Base-by-base conservation (phyloP, 306 rosid species). In the Fragaria vesca region DNA sequence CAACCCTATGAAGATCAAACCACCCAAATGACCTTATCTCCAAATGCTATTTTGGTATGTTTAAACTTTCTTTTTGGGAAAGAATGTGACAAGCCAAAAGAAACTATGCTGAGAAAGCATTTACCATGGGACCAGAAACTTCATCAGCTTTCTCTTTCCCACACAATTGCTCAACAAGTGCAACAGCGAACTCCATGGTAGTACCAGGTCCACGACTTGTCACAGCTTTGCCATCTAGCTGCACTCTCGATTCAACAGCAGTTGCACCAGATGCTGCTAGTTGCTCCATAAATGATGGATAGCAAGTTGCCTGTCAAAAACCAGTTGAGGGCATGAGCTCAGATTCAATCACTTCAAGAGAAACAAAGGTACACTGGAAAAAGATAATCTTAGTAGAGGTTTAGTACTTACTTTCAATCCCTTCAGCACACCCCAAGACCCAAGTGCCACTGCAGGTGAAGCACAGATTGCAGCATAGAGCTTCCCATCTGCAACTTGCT, bases 191-290 rank as follows among this genome's bases (percentile, higher is more conserved):
- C 82, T 95, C 98, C 91, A 92, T 86, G 86, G 97, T 89, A 57
- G 98, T 95, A 72, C 97, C 98, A 28, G 96, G 96, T 11, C 91
- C 98, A 75, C 96, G 89, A 72, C 97, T 95, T 46, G 98, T 92
- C 76, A 92, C 92, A 71, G 86, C 92, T 78, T 69, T 90, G 45
- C 93, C 93, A 88, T 95, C 97, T 69, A 88, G 61, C 76, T 92
- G 97, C 73, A 95, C 98, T 84, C 94, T 87, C 30, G 98, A 83
- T 85, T 92, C 98, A 54, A 89, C 89, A 72, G 97, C 70, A 65
- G 76, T 87, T 20, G 97, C 88, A 76, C 78, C 30, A 73, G 93
- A 81, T 28, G 88, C 84, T 83, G 89, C 85, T 81, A 95, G 76
- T 83, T 95, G 89, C 34, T 95, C 97, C 97, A 87, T 88, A 68